Evolutionary conservation across 768 basidiomycete species (phyloP), one percentile per base, ranked within the genome.

Genomic region (Leccinellum albellum): DNA sequence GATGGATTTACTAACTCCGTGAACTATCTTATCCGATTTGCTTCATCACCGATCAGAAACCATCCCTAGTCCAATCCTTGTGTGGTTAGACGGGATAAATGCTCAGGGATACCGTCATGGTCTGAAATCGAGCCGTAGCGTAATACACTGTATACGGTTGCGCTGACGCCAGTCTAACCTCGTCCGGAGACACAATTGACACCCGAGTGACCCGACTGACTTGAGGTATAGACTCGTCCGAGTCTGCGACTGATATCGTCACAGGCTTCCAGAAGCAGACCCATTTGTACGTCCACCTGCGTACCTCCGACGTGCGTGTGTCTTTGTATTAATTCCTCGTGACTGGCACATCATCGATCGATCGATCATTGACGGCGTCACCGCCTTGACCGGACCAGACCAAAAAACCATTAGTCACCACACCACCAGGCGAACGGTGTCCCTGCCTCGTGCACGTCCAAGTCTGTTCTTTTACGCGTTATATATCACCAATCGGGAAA

Each of bases 1-100:
- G 46, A 29, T 17, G 20, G 0, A 26, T 50, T 57, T 17, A 51
- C 0, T 31, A 12, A 57, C 50, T 52, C 60, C 56, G 66, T 60
- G 63, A 26, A 0, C 6, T 55, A 61, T 66, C 56, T 50, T 52
- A 54, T 58, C 60, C 47, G 51, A 55, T 66, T 56, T 47, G 3
- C 20, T 26, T 47, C 24, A 26, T 47, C 46, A 24, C 46, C 23
- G 46, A 47, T 47, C 46, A 47, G 24, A 20, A 47, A 26, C 24
- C 45, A 23, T 47, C 24, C 45, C 45, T 49, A 14, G n/a, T n/a
- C 48, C 26, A 31, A 13, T 40, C 48, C 29, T 49, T 31, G 48
- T 20, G 50, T 37, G 21, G 50, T 35, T 51, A 51, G 24, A 24
- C 51, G 42, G 24, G 17, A 44, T 10, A n/a, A 12, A 40, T n/a